Evolutionary conservation across 2,329 filamentous ascomycete genomes (phyloP).

Genomic region (Pestalotiopsis sp.): DNA sequence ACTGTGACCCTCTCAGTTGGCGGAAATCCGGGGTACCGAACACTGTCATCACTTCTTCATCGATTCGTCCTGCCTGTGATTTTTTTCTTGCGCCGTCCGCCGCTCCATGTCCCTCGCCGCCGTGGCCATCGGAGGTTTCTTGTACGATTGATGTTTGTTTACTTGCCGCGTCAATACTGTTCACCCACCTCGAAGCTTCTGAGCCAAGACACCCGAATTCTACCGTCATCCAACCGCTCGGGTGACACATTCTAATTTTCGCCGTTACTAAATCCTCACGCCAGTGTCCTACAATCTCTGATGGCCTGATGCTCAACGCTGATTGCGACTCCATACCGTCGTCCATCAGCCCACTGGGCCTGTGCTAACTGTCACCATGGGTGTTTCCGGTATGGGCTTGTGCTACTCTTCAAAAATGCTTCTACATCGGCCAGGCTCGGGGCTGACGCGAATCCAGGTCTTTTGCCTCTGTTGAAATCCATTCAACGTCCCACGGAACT

Average conservation of each 20-base stretch:
- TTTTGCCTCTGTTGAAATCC: slow-evolving; percentile 90
- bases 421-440: background rate
- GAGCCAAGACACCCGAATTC: background rate
- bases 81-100: background rate
- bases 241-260: background rate
- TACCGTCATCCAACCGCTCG: background rate
- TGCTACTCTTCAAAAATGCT: background rate
- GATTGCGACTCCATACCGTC: background rate
- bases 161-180: background rate
- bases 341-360: background rate
- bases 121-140: background rate
- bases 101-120: background rate
- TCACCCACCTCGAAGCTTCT: background rate
- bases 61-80: background rate
- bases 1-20: background rate
- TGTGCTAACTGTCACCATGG: background rate
- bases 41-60: background rate
- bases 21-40: background rate
- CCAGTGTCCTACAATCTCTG: background rate
- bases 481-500: slow-evolving; percentile 89
- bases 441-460: slow-evolving; percentile 54
- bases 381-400: slow-evolving; percentile 2
- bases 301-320: background rate
- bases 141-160: background rate
- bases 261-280: background rate